Conservation (phyloP, 495 filamentous ascomycete genomes). For the Neurospora africana region DNA sequence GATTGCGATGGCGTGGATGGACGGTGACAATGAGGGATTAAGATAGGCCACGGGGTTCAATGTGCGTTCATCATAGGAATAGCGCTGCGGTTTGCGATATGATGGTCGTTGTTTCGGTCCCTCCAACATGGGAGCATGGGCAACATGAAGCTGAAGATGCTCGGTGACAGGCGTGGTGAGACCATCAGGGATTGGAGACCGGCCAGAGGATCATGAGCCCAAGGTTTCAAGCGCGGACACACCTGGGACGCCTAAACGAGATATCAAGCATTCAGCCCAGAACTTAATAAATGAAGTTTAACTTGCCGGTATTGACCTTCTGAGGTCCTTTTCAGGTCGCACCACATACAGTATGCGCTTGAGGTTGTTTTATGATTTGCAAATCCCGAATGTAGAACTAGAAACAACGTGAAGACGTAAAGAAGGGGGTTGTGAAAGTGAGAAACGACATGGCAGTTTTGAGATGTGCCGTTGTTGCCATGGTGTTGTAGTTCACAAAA, state of each 20-base stretch:
- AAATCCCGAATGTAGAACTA: not conserved
- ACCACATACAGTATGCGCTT: not conserved
- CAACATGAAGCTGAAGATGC: not conserved
- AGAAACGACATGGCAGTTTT: not conserved
- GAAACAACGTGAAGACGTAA: not conserved
- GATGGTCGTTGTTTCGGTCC: not conserved
- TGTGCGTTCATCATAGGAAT: not conserved
- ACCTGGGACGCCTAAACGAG: not conserved
- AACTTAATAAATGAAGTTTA: not conserved
- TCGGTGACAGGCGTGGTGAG: not conserved
- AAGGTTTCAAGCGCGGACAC: not conserved
- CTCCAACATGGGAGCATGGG: not conserved
- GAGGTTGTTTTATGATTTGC: not conserved
- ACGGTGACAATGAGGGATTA: constrained; percentile 4
- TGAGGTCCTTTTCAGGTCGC: not conserved
- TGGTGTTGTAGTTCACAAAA: not conserved
- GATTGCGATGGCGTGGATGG: not conserved
- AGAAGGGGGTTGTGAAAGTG: not conserved
- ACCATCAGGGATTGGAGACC: not conserved
- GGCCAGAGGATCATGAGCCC: not conserved
- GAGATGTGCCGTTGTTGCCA: not conserved
- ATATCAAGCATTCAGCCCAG: not conserved
- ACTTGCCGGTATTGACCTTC: not conserved
- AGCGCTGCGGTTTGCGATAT: not conserved
- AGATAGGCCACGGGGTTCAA: not conserved